phyloP scores from a whole-genome alignment of 192 early-diverging fungal genomes.

The Podila horticola region DNA sequence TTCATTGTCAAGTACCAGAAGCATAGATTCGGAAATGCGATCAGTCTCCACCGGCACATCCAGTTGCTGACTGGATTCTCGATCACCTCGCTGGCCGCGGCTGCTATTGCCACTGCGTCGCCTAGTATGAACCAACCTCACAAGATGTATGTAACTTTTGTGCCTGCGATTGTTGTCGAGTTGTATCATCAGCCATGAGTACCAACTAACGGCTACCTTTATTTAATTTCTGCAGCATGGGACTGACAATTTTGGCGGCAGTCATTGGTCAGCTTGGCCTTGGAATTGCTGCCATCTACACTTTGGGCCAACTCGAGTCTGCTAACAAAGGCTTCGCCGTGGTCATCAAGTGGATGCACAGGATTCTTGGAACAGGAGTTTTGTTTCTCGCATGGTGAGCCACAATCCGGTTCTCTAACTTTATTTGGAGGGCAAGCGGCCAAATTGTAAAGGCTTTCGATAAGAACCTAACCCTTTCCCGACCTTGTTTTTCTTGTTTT shows the following conservation, averaged over 20 bases:
- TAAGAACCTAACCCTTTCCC: no score
- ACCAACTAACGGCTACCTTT: no score
- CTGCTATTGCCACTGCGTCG: slow-evolving; percentile 12
- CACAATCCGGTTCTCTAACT: no score
- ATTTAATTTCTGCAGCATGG: neutral
- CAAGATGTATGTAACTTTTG: neutral
- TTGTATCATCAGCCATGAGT: no score
- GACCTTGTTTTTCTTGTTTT: neutral
- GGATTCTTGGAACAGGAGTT: slow-evolving; percentile 1
- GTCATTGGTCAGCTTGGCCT: slow-evolving; percentile 15
- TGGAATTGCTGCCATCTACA: slow-evolving; percentile 10
- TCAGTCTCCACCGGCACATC: slow-evolving; percentile 15
- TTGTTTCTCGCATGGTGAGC: slow-evolving; percentile 10
- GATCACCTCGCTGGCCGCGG: slow-evolving; percentile 7
- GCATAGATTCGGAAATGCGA: slow-evolving; percentile 5
- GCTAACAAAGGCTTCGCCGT: slow-evolving; percentile 15
- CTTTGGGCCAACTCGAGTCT: neutral
- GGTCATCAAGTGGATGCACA: slow-evolving; percentile 13
- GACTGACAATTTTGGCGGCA: slow-evolving; percentile 4
- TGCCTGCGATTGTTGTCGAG: no score
- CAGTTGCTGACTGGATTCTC: slow-evolving; percentile 20
- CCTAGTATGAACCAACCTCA: neutral
- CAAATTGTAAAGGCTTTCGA: no score
- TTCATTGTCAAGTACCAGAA: slow-evolving; percentile 15
- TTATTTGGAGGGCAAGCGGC: no score